Evolutionary conservation across 1,284 basidiomycete species (phyloP), one percentile per base, ranked within the genome.

Genomic region (Serendipita sp.): DNA sequence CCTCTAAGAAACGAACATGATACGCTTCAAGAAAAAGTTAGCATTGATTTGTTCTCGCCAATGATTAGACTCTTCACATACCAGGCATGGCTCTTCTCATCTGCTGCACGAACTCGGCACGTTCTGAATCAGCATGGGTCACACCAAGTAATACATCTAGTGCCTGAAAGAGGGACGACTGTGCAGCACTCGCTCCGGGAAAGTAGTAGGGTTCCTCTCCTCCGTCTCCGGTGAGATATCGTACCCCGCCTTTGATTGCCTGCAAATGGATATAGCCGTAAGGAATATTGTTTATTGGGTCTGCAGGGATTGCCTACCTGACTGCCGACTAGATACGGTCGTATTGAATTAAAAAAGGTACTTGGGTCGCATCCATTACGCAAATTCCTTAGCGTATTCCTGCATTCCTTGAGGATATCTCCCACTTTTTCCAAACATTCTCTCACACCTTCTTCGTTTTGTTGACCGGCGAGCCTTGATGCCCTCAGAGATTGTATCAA

Each of bases 51-150:
- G 45, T 49, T 49, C n/a, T 6, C 45, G 45, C n/a, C 5, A 38
- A 38, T 13, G 38, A 13, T 38, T 13, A 38, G 12, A 10, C 15
- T 6, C 22, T 10, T 29, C 22, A n/a, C 53, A 10, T 30, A 58
- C 53, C 53, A 8, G 53, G 53, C 53, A 58, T 58, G 8, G 53
- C 4, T n/a, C 30, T 58, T n/a, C 30, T 17, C 53, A 58, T 58
- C n/a, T 58, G 15, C 53, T 58, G 15, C 22, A 58, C 53, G 32
- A 58, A 58, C 8, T 22, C 26, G 2, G 17, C 22, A 12, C 53
- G 22, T n/a, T 32, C 53, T 10, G 22, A 22, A 30, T 22, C 4
- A 8, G 15, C 1, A 58, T 58, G 53, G 15, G 6, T 22, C n/a
- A 58, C 34, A 58, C 53, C 53, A 10, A 58, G 53, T 2, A 58